Base-by-base conservation (phyloP, 805 yeast species). In the Saccharomycopsis fodiens region DNA sequence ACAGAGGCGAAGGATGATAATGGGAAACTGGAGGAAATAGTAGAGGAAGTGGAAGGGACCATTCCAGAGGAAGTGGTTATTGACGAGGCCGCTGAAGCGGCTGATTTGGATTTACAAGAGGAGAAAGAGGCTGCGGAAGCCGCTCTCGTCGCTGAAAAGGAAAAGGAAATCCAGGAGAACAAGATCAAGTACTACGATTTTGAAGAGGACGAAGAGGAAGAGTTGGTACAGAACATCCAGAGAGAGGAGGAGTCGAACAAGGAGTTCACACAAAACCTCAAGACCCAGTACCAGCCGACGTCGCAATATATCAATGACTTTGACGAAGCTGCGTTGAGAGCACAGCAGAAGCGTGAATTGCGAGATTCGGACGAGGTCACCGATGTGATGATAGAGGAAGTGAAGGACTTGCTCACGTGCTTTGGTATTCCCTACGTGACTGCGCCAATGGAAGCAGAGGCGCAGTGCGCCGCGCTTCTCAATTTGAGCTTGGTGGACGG, bases 381-480 rank as follows among this genome's bases (percentile, higher is more conserved):
- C 0, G 74, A 76, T 4, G 75, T 75, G 1, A 93, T 93, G 97
- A 74, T 91, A 20, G 69, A 71, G 32, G 97, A 93, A 58, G 93
- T 95, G 16, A 96, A 93, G 63, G 96, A 88, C 52, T 67, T 93
- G 35, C 67, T 93, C 6, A 74, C 83, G 23, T 64, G 91, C 44
- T 93, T 93, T 68, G 98, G 98, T 1, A 84, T 93, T 3, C 99
- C 99, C 0, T 93, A 78, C 54, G 74, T 93, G 7, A 85, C 95
- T 0, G 97, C 98, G 0, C 99, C 98, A 1, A 87, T 87, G 89
- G 99, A 93, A 63, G 98, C 98, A 1, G 99, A 93, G 65, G 97
- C 98, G 0, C 98, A 93, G 58, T 93, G 99, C 65, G 96, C 96
- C 0, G 85, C 82, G 53, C 64, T 93, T 4, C 62, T 78, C 34